These are phyloP conservation scores for Dendrobium nobile DNA, from an alignment of 106 monocot species.

Conservation along the genomic window DNA sequence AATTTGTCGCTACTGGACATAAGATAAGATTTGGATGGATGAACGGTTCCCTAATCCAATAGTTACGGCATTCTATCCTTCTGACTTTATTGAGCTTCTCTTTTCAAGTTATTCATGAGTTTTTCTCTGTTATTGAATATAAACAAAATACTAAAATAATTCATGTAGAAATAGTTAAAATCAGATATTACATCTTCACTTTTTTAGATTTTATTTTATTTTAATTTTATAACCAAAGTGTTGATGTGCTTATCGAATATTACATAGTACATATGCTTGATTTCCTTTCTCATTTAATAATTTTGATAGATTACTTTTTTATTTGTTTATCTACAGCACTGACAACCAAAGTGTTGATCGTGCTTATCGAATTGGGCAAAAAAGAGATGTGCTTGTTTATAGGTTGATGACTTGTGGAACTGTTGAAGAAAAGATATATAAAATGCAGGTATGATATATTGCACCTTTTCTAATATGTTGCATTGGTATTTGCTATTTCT, in stretches of 20 bases:
- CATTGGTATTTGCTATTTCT: background rate
- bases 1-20: background rate
- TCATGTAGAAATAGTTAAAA: background rate
- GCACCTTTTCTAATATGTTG: background rate
- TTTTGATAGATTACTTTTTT: background rate
- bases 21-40: background rate
- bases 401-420: conserved; percentile 97
- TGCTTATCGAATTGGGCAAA: conserved; percentile 95
- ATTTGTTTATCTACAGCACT: conserved; percentile 43
- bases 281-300: background rate
- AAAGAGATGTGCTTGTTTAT: conserved; percentile 86
- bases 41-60: background rate
- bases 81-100: background rate
- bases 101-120: background rate
- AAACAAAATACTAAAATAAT: background rate
- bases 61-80: background rate
- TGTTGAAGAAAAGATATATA: conserved; percentile 98
- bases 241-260: no score
- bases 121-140: background rate
- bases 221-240: no score
- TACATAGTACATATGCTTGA: background rate
- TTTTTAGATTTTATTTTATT: background rate
- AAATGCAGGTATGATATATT: conserved; percentile 64
- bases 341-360: conserved; percentile 99
- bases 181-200: background rate